Conservation (phyloP, 805 yeast species). For the Candida patagonica region DNA sequence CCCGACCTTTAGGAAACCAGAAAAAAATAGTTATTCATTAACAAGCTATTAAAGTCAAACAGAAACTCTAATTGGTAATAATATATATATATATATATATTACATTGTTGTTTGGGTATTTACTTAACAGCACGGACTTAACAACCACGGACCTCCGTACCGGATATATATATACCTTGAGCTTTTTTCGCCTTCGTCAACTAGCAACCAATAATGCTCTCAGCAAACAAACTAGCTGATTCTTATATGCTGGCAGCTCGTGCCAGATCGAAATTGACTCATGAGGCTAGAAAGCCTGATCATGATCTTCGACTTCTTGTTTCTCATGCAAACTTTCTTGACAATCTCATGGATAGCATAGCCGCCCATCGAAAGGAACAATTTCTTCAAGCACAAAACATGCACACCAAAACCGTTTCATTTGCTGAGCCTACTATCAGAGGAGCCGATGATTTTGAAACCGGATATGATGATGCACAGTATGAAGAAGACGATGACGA, state of each 20-base stretch:
- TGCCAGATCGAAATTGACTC: conserved; percentile 55
- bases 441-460: too few species aligned
- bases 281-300: conserved; percentile 50
- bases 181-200: too few species aligned
- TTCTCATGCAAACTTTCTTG: conserved; percentile 64
- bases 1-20: too few species aligned
- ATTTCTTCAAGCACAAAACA: conserved; percentile 13
- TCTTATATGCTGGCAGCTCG: conserved; percentile 54
- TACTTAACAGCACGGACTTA: too few species aligned
- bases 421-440: conserved; percentile 4
- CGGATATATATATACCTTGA: too few species aligned
- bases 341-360: conserved; percentile 45
- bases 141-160: too few species aligned
- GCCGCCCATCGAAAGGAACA: conserved; percentile 17
- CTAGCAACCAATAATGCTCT: neutral
- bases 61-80: too few species aligned
- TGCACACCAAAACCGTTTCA: conserved; percentile 7
- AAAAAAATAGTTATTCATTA: too few species aligned
- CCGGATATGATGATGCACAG: conserved; percentile 9
- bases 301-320: conserved; percentile 50
- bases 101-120: too few species aligned
- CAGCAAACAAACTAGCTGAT: conserved; percentile 23
- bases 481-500: conserved; percentile 15
- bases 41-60: too few species aligned
- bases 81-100: too few species aligned